Evolutionary conservation across 345 rosid species (phyloP), one percentile per base, ranked within the genome.

Genomic region (Populus tremula): DNA sequence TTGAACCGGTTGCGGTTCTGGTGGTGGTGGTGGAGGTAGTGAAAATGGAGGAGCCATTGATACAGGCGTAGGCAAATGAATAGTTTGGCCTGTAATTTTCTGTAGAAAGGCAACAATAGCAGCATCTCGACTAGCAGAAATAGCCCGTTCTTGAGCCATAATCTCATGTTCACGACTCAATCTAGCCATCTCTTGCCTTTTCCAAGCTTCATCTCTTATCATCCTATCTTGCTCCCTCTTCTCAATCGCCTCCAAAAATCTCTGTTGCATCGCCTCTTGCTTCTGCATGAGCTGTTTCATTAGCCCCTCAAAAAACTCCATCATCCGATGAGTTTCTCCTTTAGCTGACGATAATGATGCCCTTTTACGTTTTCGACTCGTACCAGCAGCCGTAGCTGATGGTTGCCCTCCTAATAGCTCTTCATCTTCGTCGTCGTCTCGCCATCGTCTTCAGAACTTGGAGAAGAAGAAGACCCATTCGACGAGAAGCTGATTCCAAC

Each of bases 181-280:
- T 36, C 94, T 87, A 16, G 88, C 79, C 86, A 86, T 87, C 69
- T 92, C 93, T 77, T 94, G 98, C 64, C 92, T 86, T 84, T 83
- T 90, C 95, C 98, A 91, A 36, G 96, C 87, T 81, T 94, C 97
- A 77, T 94, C 96, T 43, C 96, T 86, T 23, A 84, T 76, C 84
- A 88, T 84, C 85, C 97, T 83, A 50, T 94, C 98, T 70, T 87
- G 91, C 75, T 94, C 98, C 82, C 92, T 86, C 87, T 86, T 92
- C 86, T 94, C 98, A 16, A 92, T 87, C 12, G 90, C 91, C 69
- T 94, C 97, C 49, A 94, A 79, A 77, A 94, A 92, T 72, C 88
- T 83, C 70, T 86, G 75, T 73, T 92, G 98, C 97, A 94, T 88
- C 3, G 83, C 83, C 67, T 92, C 93, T 81, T 94, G 98, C 82